Percentiles rank a stretch among this genome's conserved stretches.
Conservation (phyloP, 2,329 filamentous ascomycete species). For the Colletotrichum scovillei region DNA sequence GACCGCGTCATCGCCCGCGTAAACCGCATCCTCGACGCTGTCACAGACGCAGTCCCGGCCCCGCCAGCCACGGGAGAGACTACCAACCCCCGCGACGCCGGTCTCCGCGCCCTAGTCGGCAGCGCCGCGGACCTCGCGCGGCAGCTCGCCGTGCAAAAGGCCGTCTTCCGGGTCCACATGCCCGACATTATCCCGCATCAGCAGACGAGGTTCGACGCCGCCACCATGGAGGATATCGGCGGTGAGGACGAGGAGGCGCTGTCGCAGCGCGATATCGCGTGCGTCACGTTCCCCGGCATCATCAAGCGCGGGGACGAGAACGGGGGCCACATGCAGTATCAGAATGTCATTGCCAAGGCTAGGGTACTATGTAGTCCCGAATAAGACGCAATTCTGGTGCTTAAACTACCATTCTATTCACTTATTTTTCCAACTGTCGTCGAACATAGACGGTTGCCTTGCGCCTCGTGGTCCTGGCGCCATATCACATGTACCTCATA, state of each 20-base stretch:
- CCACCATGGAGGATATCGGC: constrained; percentile 74
- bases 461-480: neutral
- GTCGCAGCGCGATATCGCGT: constrained; percentile 64
- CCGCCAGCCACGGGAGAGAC: constrained; percentile 43
- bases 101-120: constrained; percentile 63
- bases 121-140: constrained; percentile 67
- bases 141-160: constrained; percentile 68
- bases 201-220: constrained; percentile 64
- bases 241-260: constrained; percentile 70
- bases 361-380: constrained; percentile 69
- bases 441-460: neutral
- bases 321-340: constrained; percentile 69
- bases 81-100: constrained; percentile 55
- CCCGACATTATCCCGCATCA: constrained; percentile 65
- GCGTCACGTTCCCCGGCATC: constrained; percentile 73
- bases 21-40: constrained; percentile 60
- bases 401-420: neutral
- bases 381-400: constrained; percentile 39
- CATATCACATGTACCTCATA: neutral
- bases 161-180: constrained; percentile 67
- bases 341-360: constrained; percentile 74
- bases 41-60: constrained; percentile 52
- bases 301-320: constrained; percentile 74
- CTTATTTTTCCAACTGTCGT: neutral
- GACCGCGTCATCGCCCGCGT: constrained; percentile 58